phyloP scores from a whole-genome alignment of 768 basidiomycete species.

The Suillus subaureus region DNA sequence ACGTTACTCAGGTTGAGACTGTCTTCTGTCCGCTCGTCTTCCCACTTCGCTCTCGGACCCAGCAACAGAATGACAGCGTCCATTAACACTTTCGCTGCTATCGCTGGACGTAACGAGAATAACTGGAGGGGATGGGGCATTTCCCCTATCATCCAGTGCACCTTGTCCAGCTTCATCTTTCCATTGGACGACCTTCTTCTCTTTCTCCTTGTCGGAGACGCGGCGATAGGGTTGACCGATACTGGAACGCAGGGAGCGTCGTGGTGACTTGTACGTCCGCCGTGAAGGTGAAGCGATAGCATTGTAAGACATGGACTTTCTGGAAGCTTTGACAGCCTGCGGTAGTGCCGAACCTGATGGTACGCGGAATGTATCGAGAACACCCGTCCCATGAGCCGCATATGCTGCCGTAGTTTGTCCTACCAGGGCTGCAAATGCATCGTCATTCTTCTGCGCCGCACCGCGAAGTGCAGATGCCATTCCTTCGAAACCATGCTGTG shows the following conservation, averaged over 20 bases:
- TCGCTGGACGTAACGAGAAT: slow-evolving; percentile 40
- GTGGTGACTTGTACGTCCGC: slow-evolving; percentile 58
- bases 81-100: slow-evolving; percentile 31
- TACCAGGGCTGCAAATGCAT: slow-evolving; percentile 64
- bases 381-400: slow-evolving; percentile 37
- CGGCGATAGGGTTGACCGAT: slow-evolving; percentile 61
- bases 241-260: slow-evolving; percentile 74
- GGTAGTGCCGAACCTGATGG: slow-evolving; percentile 51
- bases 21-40: slow-evolving; percentile 85
- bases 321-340: slow-evolving; percentile 41
- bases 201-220: slow-evolving; percentile 63
- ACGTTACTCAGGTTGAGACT: slow-evolving; percentile 61
- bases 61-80: slow-evolving; percentile 46
- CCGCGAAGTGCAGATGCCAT: slow-evolving; percentile 54
- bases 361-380: slow-evolving; percentile 52
- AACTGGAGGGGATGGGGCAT: slow-evolving; percentile 24
- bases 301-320: slow-evolving; percentile 48
- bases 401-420: slow-evolving; percentile 70
- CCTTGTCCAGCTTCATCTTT: slow-evolving; percentile 85
- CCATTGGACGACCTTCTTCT: slow-evolving; percentile 84
- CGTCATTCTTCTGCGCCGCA: slow-evolving; percentile 69
- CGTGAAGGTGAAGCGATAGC: slow-evolving; percentile 48
- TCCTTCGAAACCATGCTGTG: slow-evolving; percentile 37
- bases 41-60: slow-evolving; percentile 88
- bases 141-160: slow-evolving; percentile 65